Percentiles rank a stretch among this genome's conserved stretches.
phyloP scores from a whole-genome alignment of 495 filamentous ascomycete species.

The Platismatia glauca region DNA sequence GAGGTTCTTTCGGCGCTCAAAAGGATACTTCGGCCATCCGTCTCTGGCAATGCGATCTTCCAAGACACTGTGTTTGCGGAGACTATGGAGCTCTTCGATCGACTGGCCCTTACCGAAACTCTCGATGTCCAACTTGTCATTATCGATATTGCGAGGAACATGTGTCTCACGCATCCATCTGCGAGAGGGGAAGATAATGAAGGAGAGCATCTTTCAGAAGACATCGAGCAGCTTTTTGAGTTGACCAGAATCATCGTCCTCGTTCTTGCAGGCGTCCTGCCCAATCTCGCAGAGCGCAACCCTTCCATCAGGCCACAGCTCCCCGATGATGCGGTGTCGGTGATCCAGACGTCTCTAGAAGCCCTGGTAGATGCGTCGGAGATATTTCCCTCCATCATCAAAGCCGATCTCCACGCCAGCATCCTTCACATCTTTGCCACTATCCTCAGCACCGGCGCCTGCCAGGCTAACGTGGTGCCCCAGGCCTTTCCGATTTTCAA shows the following conservation, averaged over 20 bases:
- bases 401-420: slow-evolving; percentile 90
- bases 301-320: slow-evolving; percentile 61
- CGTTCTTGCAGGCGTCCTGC: slow-evolving; percentile 76
- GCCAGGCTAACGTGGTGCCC: slow-evolving; percentile 80
- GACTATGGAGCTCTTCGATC: slow-evolving; percentile 89
- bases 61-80: slow-evolving; percentile 93
- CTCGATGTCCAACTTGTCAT: slow-evolving; percentile 85
- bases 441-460: slow-evolving; percentile 76
- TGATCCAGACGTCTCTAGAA: slow-evolving; percentile 71
- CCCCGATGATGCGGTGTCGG: slow-evolving; percentile 70
- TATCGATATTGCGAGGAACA: slow-evolving; percentile 80
- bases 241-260: slow-evolving; percentile 90
- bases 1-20: slow-evolving; percentile 86
- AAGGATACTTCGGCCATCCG: slow-evolving; percentile 89
- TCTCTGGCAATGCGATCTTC: slow-evolving; percentile 93
- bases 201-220: slow-evolving; percentile 74
- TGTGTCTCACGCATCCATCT: slow-evolving; percentile 84
- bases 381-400: slow-evolving; percentile 93
- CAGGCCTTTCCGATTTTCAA: slow-evolving; percentile 87
- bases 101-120: slow-evolving; percentile 84
- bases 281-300: slow-evolving; percentile 71
- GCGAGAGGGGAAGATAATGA: slow-evolving; percentile 62
- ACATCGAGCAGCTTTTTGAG: slow-evolving; percentile 97
- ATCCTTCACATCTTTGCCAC: slow-evolving; percentile 95
- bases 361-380: slow-evolving; percentile 88